A percentile compares a stretch with the other conserved stretches of the same genome.
Evolutionary conservation across 2,329 filamentous ascomycete genomes (phyloP).

Genomic region (Fusarium aywerte): DNA sequence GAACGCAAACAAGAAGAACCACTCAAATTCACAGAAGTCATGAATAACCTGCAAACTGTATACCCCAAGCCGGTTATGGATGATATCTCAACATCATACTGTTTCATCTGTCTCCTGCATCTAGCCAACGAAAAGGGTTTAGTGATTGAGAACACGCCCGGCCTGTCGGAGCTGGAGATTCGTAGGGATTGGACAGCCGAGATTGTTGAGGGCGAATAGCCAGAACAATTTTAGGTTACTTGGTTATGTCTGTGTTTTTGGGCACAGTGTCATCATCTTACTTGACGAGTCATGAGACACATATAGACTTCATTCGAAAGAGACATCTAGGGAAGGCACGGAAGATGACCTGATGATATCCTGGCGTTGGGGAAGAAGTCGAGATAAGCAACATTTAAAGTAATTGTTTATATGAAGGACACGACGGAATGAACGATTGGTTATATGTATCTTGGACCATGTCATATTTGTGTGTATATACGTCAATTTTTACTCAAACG

Average conservation of each 20-base stretch:
- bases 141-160: constrained; percentile 73
- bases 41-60: constrained; percentile 86
- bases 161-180: constrained; percentile 69
- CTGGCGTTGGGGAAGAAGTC: constrained; percentile 36
- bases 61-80: constrained; percentile 88
- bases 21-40: constrained; percentile 89
- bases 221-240: neutral
- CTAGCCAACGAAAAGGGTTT: constrained; percentile 93
- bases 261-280: neutral
- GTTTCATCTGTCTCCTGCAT: constrained; percentile 93
- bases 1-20: constrained; percentile 57
- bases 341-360: constrained; percentile 35
- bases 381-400: constrained; percentile 23
- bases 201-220: constrained; percentile 57
- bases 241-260: constrained; percentile 14
- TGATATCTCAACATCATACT: constrained; percentile 92
- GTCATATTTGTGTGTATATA: neutral
- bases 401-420: constrained; percentile 28
- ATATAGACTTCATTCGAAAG: constrained; percentile 12
- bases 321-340: constrained; percentile 18
- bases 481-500: neutral
- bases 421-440: constrained; percentile 32
- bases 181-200: constrained; percentile 71
- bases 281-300: constrained; percentile 9
- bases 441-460: neutral